A percentile compares a stretch with the other conserved stretches of the same genome.
phyloP scores from a whole-genome alignment of 2,329 filamentous ascomycete species.

The Bisporella sp. region DNA sequence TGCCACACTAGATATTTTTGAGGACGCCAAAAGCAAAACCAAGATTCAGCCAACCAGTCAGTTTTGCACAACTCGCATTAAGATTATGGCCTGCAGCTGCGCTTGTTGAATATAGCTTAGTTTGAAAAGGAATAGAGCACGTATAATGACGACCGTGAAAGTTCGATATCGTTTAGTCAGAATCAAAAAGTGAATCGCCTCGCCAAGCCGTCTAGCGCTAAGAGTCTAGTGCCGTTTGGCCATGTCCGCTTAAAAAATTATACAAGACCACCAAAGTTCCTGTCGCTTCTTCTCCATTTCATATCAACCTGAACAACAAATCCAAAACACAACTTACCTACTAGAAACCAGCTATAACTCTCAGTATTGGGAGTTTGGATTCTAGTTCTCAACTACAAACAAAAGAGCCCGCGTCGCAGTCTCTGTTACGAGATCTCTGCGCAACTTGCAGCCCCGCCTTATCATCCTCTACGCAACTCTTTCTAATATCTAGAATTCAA shows the following conservation, averaged over 20 bases:
- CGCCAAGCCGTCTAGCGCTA: not conserved
- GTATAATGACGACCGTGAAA: too few relatives aligned
- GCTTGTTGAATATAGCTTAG: too few relatives aligned
- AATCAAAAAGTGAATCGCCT: too few relatives aligned
- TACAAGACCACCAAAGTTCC: not conserved
- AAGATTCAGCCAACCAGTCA: too few relatives aligned
- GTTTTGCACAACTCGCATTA: too few relatives aligned
- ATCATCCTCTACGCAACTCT: conserved; percentile 21
- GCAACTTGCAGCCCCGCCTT: conserved; percentile 21
- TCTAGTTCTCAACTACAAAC: conserved; percentile 37
- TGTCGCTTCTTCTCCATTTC: conserved; percentile 1
- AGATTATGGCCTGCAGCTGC: too few relatives aligned
- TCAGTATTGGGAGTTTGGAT: conserved; percentile 38
- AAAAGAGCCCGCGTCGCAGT: conserved; percentile 21
- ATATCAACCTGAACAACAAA: conserved; percentile 12
- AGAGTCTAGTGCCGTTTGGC: not conserved
- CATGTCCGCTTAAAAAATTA: conserved; percentile 8
- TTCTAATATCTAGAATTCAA: conserved; percentile 56
- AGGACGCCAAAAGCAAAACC: too few relatives aligned
- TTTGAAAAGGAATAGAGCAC: too few relatives aligned
- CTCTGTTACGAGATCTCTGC: conserved; percentile 25
- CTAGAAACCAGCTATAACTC: conserved; percentile 27
- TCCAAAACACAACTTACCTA: conserved; percentile 9
- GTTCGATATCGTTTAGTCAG: too few relatives aligned
- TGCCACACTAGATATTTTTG: too few relatives aligned